phyloP scores from a whole-genome alignment of 352 stramenopile species.

The Nothophytophthora sp. region DNA sequence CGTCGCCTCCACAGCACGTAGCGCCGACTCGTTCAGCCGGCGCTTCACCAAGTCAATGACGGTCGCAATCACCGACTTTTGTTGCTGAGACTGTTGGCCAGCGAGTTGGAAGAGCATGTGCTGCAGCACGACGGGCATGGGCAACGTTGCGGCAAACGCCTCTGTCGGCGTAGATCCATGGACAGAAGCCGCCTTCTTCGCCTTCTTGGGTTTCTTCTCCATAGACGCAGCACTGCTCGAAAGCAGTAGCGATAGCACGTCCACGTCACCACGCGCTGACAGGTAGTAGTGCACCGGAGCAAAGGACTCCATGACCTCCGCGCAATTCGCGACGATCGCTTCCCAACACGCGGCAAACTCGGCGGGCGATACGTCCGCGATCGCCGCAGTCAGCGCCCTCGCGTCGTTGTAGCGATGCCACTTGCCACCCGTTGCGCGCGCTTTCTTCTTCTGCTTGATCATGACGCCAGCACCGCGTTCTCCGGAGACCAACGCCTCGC shows the following conservation, averaged over 20 bases:
- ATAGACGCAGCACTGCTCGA: background rate
- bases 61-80: slow-evolving; percentile 13
- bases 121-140: slow-evolving; percentile 24
- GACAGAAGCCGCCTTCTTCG: background rate
- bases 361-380: slow-evolving; percentile 19
- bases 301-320: slow-evolving; percentile 29
- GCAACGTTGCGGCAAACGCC: slow-evolving; percentile 18
- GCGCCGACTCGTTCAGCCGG: slow-evolving; percentile 4
- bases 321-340: slow-evolving; percentile 36
- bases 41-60: slow-evolving; percentile 15
- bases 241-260: slow-evolving; percentile 35
- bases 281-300: slow-evolving; percentile 54
- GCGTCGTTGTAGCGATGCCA: slow-evolving; percentile 25
- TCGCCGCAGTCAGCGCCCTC: slow-evolving; percentile 22
- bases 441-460: slow-evolving; percentile 19
- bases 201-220: slow-evolving; percentile 27
- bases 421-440: slow-evolving; percentile 10
- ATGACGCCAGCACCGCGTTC: background rate
- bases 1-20: slow-evolving; percentile 21
- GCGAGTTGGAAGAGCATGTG: slow-evolving; percentile 26
- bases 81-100: slow-evolving; percentile 15
- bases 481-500: slow-evolving; percentile 16
- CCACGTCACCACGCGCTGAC: slow-evolving; percentile 36
- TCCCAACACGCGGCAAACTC: slow-evolving; percentile 36
- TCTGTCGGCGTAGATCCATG: slow-evolving; percentile 2